A percentile compares a stretch with the other conserved stretches of the same genome.
These are phyloP conservation scores for Alnus rubra DNA, from an alignment of 306 rosid genomes.

Conservation along the genomic window DNA sequence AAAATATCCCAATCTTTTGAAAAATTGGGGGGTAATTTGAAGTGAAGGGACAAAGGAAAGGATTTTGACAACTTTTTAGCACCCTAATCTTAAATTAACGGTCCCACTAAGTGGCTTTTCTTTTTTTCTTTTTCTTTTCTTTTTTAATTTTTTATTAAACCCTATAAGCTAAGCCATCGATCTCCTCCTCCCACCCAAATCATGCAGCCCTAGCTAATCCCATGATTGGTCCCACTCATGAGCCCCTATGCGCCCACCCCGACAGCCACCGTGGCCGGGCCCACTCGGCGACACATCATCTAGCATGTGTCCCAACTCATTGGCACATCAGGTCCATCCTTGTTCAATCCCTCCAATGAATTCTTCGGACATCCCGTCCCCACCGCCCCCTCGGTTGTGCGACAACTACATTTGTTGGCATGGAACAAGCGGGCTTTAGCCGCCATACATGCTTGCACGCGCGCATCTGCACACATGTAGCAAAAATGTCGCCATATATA, in stretches of 20 bases:
- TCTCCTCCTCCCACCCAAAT: slow-evolving; percentile 31
- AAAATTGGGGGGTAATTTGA: not conserved
- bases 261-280: slow-evolving; percentile 67
- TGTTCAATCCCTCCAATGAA: slow-evolving; percentile 29
- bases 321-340: slow-evolving; percentile 59
- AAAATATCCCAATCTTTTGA: slow-evolving; percentile 6
- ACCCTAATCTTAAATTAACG: slow-evolving; percentile 6
- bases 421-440: slow-evolving; percentile 45
- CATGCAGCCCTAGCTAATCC: slow-evolving; percentile 36
- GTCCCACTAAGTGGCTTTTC: slow-evolving; percentile 20
- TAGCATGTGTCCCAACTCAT: slow-evolving; percentile 67
- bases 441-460: slow-evolving; percentile 76
- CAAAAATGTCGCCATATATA: slow-evolving; percentile 27
- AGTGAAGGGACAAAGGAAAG: slow-evolving; percentile 11
- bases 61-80: slow-evolving; percentile 9
- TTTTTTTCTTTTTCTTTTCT: not conserved
- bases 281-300: slow-evolving; percentile 59
- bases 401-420: slow-evolving; percentile 46
- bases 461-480: slow-evolving; percentile 44
- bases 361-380: slow-evolving; percentile 64
- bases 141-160: not conserved
- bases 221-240: slow-evolving; percentile 72
- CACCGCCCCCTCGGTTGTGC: slow-evolving; percentile 45
- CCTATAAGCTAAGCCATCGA: not conserved
- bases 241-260: slow-evolving; percentile 48